Conservation (phyloP, 495 filamentous ascomycete genomes). For the Monascus purpureus region DNA sequence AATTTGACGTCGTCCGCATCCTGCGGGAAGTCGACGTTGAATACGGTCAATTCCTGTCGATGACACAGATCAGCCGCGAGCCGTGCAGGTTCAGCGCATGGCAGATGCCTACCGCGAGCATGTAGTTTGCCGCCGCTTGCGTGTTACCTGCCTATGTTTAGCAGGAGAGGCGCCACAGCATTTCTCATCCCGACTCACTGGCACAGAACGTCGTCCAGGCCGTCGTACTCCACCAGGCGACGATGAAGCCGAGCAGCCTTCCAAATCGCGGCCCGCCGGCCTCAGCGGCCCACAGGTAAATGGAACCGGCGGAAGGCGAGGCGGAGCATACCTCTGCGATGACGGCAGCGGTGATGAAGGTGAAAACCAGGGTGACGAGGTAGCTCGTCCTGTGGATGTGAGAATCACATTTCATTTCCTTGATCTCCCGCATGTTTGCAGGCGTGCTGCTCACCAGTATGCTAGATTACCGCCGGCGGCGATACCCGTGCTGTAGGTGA, state of each 20-base stretch:
- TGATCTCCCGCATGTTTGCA: too few species aligned
- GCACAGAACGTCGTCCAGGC: constrained; percentile 45
- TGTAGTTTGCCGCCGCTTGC: constrained; percentile 39
- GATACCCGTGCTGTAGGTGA: constrained; percentile 42
- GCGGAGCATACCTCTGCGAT: constrained; percentile 43
- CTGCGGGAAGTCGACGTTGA: constrained; percentile 33
- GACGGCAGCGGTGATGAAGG: constrained; percentile 42
- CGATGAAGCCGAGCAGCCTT: constrained; percentile 38
- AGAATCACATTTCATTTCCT: not conserved
- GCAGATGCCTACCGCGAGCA: constrained; percentile 30
- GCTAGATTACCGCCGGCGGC: constrained; percentile 41
- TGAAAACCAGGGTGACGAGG: constrained; percentile 40
- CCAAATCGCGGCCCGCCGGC: constrained; percentile 39
- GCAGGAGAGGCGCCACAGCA: not conserved
- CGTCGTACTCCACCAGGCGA: constrained; percentile 47
- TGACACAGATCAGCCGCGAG: too few species aligned
- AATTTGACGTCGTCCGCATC: constrained; percentile 35
- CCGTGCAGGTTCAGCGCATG: not conserved
- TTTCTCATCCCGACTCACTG: constrained; percentile 9
- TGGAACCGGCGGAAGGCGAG: constrained; percentile 40
- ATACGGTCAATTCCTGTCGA: constrained; percentile 41
- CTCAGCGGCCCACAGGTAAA: constrained; percentile 45
- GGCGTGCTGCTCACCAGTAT: constrained; percentile 25
- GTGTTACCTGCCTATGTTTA: constrained; percentile 21
- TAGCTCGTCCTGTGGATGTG: constrained; percentile 34